Evolutionary conservation across 495 filamentous ascomycete species (phyloP).

Genomic region (Neurospora sp.): DNA sequence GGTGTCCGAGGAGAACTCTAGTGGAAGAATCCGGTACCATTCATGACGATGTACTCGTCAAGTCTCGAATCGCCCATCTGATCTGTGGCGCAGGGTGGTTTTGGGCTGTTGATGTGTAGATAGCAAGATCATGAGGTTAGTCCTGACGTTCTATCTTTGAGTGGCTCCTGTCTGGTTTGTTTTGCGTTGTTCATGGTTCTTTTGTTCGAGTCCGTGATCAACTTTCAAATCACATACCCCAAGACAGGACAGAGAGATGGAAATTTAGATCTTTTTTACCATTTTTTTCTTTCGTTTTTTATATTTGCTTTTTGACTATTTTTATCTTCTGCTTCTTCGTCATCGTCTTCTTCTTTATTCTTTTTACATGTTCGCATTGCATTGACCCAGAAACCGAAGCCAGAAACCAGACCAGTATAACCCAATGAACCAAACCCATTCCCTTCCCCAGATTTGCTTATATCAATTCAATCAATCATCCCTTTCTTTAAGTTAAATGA

Average conservation of each 20-base stretch:
- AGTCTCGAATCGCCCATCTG: too few relatives aligned
- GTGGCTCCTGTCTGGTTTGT: too few relatives aligned
- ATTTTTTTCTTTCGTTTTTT: not conserved
- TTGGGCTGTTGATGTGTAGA: too few relatives aligned
- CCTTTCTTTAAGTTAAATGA: not conserved
- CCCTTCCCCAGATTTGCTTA: not conserved
- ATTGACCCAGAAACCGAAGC: not conserved
- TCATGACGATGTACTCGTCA: too few relatives aligned
- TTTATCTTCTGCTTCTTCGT: not conserved
- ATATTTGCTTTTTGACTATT: not conserved
- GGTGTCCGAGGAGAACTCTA: too few relatives aligned
- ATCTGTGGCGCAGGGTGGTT: too few relatives aligned
- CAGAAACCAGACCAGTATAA: not conserved
- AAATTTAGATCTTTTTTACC: not conserved
- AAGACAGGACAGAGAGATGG: not conserved
- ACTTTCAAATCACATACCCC: too few relatives aligned
- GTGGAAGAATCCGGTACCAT: too few relatives aligned
- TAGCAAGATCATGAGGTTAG: too few relatives aligned
- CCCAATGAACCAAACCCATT: not conserved
- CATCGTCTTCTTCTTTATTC: not conserved
- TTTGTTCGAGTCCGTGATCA: too few relatives aligned
- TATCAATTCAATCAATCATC: not conserved
- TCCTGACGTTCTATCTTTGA: too few relatives aligned
- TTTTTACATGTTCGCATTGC: not conserved
- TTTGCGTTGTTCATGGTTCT: too few relatives aligned